phyloP scores from a whole-genome alignment of 768 basidiomycete species.

The Pisolithus albus region DNA sequence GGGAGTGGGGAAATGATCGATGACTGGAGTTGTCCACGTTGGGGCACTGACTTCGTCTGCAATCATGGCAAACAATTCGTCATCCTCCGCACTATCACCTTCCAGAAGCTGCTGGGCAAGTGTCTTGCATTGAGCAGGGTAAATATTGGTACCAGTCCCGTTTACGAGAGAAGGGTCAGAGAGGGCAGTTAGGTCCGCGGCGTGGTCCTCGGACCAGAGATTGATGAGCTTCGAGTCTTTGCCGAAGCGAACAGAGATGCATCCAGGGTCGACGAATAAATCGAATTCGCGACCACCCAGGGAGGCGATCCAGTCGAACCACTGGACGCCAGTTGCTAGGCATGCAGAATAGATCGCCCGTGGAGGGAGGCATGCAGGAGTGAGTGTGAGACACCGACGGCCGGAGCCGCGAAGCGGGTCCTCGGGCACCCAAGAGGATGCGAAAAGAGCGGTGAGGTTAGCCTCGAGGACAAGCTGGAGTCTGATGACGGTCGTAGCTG shows the following conservation, averaged over 20 bases:
- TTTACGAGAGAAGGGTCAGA: constrained; percentile 7
- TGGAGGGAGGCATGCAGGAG: constrained; percentile 63
- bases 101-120: constrained; percentile 70
- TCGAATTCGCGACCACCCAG: constrained; percentile 70
- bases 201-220: constrained; percentile 59
- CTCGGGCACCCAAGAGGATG: constrained; percentile 55
- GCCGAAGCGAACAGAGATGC: constrained; percentile 60
- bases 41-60: constrained; percentile 64
- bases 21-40: constrained; percentile 61
- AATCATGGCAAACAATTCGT: constrained; percentile 68
- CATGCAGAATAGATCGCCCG: constrained; percentile 67
- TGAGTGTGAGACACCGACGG: constrained; percentile 68
- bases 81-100: constrained; percentile 64
- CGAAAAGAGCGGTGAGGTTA: constrained; percentile 64
- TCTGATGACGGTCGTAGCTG: constrained; percentile 57
- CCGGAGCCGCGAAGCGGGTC: constrained; percentile 65
- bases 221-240: constrained; percentile 44
- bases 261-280: constrained; percentile 75
- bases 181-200: constrained; percentile 20
- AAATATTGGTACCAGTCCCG: constrained; percentile 13
- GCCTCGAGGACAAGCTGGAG: constrained; percentile 68
- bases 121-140: constrained; percentile 42
- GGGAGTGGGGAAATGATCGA: constrained; percentile 50
- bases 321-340: constrained; percentile 60
- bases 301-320: constrained; percentile 73